Evolutionary conservation across 2,329 filamentous ascomycete species (phyloP).

Genomic region (Orbilia brochopaga): DNA sequence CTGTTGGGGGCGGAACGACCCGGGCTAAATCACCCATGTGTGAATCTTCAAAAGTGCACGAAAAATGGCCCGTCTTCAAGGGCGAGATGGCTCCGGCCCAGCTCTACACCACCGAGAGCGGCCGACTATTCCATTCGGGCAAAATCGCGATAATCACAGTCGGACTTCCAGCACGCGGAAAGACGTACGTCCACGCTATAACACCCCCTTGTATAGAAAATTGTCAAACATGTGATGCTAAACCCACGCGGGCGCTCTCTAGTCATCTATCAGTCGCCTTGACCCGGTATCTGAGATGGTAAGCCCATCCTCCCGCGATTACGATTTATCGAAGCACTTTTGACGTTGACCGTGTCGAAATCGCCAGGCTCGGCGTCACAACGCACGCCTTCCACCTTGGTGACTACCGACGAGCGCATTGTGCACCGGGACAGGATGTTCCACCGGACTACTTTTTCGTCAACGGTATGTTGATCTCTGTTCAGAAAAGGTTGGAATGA

Average conservation of each 20-base stretch:
- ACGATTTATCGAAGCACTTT: slow-evolving; percentile 1
- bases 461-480: slow-evolving; percentile 64
- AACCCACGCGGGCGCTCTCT: neutral
- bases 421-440: slow-evolving; percentile 80
- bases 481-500: slow-evolving; percentile 31
- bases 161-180: slow-evolving; percentile 89
- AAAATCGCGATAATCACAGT: slow-evolving; percentile 97
- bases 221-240: neutral
- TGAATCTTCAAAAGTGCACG: slow-evolving; percentile 46
- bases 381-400: slow-evolving; percentile 97
- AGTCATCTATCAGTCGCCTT: slow-evolving; percentile 95
- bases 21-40: slow-evolving; percentile 38
- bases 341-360: neutral
- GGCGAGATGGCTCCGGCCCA: slow-evolving; percentile 86
- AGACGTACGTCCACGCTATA: slow-evolving; percentile 72
- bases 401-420: slow-evolving; percentile 90
- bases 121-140: slow-evolving; percentile 93
- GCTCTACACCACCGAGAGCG: slow-evolving; percentile 97
- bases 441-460: slow-evolving; percentile 98
- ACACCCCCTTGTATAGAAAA: neutral
- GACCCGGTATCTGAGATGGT: slow-evolving; percentile 91
- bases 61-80: slow-evolving; percentile 50
- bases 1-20: slow-evolving; percentile 13
- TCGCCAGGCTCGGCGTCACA: slow-evolving; percentile 88
- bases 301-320: slow-evolving; percentile 56